A percentile compares a stretch with the other conserved stretches of the same genome.
phyloP scores from a whole-genome alignment of 768 basidiomycete species.

The Auricularia cornea region DNA sequence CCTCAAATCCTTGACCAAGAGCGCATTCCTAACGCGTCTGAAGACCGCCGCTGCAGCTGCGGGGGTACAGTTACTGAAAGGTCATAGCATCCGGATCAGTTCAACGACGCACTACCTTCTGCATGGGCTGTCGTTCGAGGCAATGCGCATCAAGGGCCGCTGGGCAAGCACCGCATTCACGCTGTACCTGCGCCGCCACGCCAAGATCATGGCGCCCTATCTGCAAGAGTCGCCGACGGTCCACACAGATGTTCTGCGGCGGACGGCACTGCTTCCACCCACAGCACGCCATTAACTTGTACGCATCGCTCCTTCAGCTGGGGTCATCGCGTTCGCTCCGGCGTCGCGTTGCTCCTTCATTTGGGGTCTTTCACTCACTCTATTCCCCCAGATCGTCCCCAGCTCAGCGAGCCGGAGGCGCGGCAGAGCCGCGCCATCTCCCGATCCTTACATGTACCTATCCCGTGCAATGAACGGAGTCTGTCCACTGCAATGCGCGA shows the following conservation, averaged over 20 bases:
- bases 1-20: not conserved
- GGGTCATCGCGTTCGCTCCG: too few species aligned
- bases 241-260: not conserved
- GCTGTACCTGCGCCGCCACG: slow-evolving; percentile 20
- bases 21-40: slow-evolving; percentile 9
- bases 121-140: slow-evolving; percentile 27
- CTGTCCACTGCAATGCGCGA: too few species aligned
- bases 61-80: not conserved
- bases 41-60: slow-evolving; percentile 7
- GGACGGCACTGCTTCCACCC: too few species aligned
- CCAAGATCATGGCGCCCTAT: slow-evolving; percentile 22
- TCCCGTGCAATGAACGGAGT: too few species aligned
- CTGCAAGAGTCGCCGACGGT: slow-evolving; percentile 16
- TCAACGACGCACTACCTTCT: slow-evolving; percentile 31
- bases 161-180: slow-evolving; percentile 30
- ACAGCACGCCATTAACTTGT: too few species aligned
- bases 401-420: too few species aligned
- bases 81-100: slow-evolving; percentile 25
- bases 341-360: too few species aligned
- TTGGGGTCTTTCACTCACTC: too few species aligned
- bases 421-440: too few species aligned
- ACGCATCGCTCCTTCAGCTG: too few species aligned
- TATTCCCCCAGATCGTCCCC: not conserved
- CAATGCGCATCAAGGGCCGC: slow-evolving; percentile 26
- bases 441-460: too few species aligned